phyloP scores from a whole-genome alignment of 73 alveolate species.

The Symbiodinium natans region DNA sequence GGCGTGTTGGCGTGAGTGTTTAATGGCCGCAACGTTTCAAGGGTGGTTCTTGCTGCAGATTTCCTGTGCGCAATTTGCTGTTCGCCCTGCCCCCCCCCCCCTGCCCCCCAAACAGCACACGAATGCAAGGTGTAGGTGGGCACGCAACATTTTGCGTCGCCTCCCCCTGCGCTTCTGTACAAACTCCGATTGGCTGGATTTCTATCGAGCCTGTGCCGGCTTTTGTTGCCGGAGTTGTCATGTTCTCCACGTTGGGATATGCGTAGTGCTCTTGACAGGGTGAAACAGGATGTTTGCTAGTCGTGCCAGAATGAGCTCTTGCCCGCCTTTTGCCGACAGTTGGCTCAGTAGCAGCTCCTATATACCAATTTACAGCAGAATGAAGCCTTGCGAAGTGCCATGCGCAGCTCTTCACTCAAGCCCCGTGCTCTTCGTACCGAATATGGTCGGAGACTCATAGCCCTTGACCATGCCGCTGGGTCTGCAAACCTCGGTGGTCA shows the following conservation, averaged over 20 bases:
- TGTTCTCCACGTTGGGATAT: not conserved
- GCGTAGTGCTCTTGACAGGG: not conserved
- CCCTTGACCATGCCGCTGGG: not conserved
- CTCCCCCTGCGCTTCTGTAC: too few relatives aligned
- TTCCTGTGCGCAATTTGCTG: not conserved
- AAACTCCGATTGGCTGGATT: not conserved
- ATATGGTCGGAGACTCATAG: not conserved
- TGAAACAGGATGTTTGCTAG: not conserved
- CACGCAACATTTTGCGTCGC: not conserved
- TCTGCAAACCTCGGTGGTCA: not conserved
- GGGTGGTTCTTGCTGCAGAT: too few relatives aligned
- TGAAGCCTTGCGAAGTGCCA: too few relatives aligned
- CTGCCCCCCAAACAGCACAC: not conserved
- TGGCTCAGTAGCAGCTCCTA: too few relatives aligned
- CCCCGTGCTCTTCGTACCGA: not conserved
- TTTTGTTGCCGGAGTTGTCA: not conserved
- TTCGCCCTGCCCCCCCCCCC: not conserved
- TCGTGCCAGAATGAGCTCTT: too few relatives aligned
- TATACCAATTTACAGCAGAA: too few relatives aligned
- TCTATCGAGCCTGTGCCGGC: not conserved
- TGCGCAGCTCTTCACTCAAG: not conserved
- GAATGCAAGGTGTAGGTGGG: too few relatives aligned
- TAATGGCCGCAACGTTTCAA: too few relatives aligned
- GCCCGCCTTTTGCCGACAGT: too few relatives aligned
- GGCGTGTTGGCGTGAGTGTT: too few relatives aligned